Evolutionary conservation across 441 rosid species (phyloP).

Genomic region (Hypseocharis bilobata): DNA sequence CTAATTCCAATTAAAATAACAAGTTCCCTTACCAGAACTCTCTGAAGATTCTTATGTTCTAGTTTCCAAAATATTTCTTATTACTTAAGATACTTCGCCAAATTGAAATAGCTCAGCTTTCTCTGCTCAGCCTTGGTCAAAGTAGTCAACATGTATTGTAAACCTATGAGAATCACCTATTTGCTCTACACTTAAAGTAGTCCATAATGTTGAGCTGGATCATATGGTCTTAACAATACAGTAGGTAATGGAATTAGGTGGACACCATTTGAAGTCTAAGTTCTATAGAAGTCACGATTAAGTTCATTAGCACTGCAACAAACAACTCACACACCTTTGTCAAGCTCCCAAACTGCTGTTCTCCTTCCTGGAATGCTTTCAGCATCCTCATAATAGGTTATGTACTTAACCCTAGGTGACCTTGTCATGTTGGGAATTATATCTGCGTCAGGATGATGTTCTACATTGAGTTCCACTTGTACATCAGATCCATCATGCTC

Average conservation of each 20-base stretch:
- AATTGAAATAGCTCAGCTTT: not conserved
- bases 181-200: conserved; percentile 6
- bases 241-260: conserved; percentile 6
- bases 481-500: conserved; percentile 94
- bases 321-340: conserved; percentile 52
- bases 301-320: conserved; percentile 15
- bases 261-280: conserved; percentile 5
- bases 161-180: not conserved
- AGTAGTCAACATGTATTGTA: not conserved
- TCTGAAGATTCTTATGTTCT: not conserved
- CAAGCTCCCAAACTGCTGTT: conserved; percentile 97
- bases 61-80: conserved; percentile 11
- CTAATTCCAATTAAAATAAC: too few relatives aligned
- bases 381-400: conserved; percentile 87
- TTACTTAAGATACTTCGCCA: not conserved
- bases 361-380: conserved; percentile 74
- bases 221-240: conserved; percentile 7
- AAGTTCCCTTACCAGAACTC: too few relatives aligned
- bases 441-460: conserved; percentile 59
- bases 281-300: conserved; percentile 12
- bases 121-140: not conserved
- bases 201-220: conserved; percentile 8
- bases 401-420: conserved; percentile 64
- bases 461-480: conserved; percentile 66
- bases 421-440: conserved; percentile 78